A percentile compares a stretch with the other conserved stretches of the same genome.
Conservation (phyloP, 2,329 filamentous ascomycete genomes). For the Fusarium lyarnte region DNA sequence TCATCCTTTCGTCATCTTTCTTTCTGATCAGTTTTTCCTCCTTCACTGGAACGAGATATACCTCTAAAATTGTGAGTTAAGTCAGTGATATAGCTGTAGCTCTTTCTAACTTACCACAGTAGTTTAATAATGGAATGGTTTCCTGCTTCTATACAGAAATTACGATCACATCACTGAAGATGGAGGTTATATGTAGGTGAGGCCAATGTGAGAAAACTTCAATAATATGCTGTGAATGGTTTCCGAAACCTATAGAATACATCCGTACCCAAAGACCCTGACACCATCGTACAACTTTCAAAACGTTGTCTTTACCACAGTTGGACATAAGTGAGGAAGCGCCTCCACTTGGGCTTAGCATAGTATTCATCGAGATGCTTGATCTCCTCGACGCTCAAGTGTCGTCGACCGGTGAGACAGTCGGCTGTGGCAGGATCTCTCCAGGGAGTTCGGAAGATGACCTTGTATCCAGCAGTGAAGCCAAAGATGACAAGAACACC, state of each 20-base stretch:
- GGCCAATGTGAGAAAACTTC: not conserved
- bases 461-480: slow-evolving; percentile 33
- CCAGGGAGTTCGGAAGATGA: slow-evolving; percentile 31
- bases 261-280: not conserved
- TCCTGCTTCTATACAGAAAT: not conserved
- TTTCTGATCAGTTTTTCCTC: not conserved
- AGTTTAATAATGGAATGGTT: not conserved
- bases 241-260: not conserved
- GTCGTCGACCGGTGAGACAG: slow-evolving; percentile 23
- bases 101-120: not conserved
- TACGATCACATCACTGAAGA: too few species aligned
- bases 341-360: slow-evolving; percentile 25
- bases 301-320: slow-evolving; percentile 13
- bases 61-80: fast-evolving
- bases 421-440: slow-evolving; percentile 31
- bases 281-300: not conserved
- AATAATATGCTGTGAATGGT: not conserved
- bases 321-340: slow-evolving; percentile 33
- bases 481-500: slow-evolving; percentile 28
- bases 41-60: not conserved
- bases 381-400: slow-evolving; percentile 24
- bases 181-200: not conserved
- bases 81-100: not conserved
- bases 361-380: slow-evolving; percentile 33
- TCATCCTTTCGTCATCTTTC: not conserved